Base-by-base conservation (phyloP, 768 basidiomycete genomes). In the Xanthoconium stramineum region DNA sequence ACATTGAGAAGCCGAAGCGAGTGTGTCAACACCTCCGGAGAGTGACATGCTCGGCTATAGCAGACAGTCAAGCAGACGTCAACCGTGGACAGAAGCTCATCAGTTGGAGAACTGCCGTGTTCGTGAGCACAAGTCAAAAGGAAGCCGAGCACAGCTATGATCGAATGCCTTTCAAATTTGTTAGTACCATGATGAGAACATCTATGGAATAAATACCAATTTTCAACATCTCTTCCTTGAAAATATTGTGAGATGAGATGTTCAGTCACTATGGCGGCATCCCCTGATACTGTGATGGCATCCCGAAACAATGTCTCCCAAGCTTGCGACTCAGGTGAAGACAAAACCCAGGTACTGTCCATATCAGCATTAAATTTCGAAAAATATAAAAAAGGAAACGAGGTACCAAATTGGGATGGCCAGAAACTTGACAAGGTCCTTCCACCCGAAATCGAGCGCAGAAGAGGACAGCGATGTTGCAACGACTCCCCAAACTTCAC, bases 401-500 rank as follows among this genome's bases (percentile, higher is more conserved):
- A 24, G 4, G 71, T 56, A 85, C 84, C 76, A 69, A 46, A 83
- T 64, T 2, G 84, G 81, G 49, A 80, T 70, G 0, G 68, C 63
- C 19, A 86, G 72, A 53, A 85, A 74, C 20, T 72, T 68, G 2
- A 78, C 61, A 0, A 81, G 54, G 47, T 77, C 75, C 51, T 71
- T 65, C 80, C 78, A 81, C 43, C 62, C 59, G 17, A 66, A 61
- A 14, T 61, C 58, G 17, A 47, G 61, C 11, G 68, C 65, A 7
- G 60, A 57, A 19, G 63, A 64, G 35, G 66, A 55, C 61, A 72
- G 69, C 3, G 65, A 69, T 50, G 64, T 68, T 5, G 78, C 80
- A 20, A 81, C 54, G 39, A 78, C 62, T 5, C 55, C 63, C 85
- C 85, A 86, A 20, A 84, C 65, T 46, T 76, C 72, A 33, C 78